phyloP scores from a whole-genome alignment of 331 rosid genomes.

The Quercus lobata region DNA sequence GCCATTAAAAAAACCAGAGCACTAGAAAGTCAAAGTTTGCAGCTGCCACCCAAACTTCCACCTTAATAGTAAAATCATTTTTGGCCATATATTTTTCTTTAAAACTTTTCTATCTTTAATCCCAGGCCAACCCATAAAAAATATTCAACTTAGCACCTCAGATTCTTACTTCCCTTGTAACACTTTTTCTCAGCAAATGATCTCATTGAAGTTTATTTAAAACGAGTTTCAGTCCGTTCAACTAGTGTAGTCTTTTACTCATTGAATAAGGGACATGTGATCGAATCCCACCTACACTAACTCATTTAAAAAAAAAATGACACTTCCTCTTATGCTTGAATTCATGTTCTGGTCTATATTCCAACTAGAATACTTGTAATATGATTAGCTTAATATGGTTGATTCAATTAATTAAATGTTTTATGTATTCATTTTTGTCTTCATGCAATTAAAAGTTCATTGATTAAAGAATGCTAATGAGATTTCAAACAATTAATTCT shows the following conservation, averaged over 20 bases:
- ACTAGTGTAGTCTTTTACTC: too few relatives aligned
- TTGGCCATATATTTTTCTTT: not conserved
- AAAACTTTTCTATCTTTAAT: not conserved
- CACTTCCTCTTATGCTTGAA: too few relatives aligned
- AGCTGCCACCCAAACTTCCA: not conserved
- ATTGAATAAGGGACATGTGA: too few relatives aligned
- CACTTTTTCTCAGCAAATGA: too few relatives aligned
- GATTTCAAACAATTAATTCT: slow-evolving; percentile 10
- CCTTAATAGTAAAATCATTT: not conserved
- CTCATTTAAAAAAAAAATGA: too few relatives aligned
- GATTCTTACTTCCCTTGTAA: not conserved
- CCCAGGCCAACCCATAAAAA: not conserved
- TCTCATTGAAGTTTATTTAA: too few relatives aligned
- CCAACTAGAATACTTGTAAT: too few relatives aligned
- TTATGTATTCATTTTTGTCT: not conserved
- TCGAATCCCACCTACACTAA: too few relatives aligned
- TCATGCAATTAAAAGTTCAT: not conserved
- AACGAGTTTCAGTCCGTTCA: too few relatives aligned
- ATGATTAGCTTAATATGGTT: too few relatives aligned
- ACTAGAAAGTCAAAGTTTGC: not conserved
- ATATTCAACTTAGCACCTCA: too few relatives aligned
- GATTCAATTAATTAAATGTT: not conserved
- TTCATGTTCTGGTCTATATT: too few relatives aligned
- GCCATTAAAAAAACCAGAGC: not conserved
- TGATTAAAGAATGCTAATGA: not conserved